Base-by-base conservation (phyloP, 352 stramenopile species). In the Phytopythium delawarense region DNA sequence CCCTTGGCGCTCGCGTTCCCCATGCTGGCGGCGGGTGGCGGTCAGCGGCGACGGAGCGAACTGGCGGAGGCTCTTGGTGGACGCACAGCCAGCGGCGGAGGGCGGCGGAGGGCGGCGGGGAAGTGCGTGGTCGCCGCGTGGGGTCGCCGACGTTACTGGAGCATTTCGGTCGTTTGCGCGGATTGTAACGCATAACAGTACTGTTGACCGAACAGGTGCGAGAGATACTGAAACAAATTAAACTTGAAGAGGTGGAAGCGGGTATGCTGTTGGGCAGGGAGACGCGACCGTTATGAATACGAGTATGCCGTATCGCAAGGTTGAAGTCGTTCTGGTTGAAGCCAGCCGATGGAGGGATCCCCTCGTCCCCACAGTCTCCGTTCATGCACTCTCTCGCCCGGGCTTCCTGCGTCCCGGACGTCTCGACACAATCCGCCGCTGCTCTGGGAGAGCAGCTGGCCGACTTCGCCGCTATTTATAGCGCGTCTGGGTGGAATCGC, bases 1-100 rank as follows among this genome's bases (percentile, higher is more conserved):
- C 76, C 78, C 66, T 88, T 92, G 23, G 71, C 68, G 54, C 67
- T 69, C 7, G 78, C 71, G 65, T 89, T 91, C 46, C 75, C 78
- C 78, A 87, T 87, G 61, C 25, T 49, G 21, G 25, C 25, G 45
- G 5, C 28, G 28, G 28, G 16, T 34, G 32, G 34, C 49, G 21
- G 49, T 4, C 18, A 25, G n/a, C 7, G 5, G 42, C 20, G 42
- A 23, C 42, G 20, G 23, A 28, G 25, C 42, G 6, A n/a, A 49
- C 42, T 28, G 42, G 42, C 2, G 20, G 42, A 28, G 18, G 20
- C 35, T 16, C 40, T 21, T 20, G 16, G 16, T 16, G 16, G 40
- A 7, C 16, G 40, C 40, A 6, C 40, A 45, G 16, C 5, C 4
- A 45, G 40, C 40, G 40, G 4, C 40, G 40, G 40, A 21, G 15